phyloP scores from a whole-genome alignment of 768 basidiomycete species.

The Phallus indusiatus region DNA sequence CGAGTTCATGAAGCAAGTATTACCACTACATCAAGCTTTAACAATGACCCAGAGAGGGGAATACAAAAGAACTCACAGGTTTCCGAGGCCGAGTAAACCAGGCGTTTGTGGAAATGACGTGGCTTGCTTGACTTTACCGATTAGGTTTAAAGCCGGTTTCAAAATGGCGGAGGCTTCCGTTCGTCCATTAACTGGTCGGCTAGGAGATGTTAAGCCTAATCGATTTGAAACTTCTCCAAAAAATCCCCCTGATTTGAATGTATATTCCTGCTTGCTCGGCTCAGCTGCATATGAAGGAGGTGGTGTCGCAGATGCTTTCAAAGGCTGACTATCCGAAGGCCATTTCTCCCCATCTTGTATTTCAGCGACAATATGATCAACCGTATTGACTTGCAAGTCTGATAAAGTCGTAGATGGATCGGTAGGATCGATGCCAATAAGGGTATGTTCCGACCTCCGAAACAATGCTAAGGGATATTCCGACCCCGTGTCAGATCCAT shows the following conservation, averaged over 20 bases:
- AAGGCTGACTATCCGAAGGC: constrained; percentile 25
- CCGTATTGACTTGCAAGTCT: constrained; percentile 19
- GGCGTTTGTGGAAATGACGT: constrained; percentile 24
- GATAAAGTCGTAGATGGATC: constrained; percentile 12
- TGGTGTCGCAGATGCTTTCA: not conserved
- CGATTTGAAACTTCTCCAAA: constrained; percentile 7
- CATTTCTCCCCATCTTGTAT: constrained; percentile 50
- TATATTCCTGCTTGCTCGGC: not conserved
- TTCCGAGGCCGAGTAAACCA: constrained; percentile 80
- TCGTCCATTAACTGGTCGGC: not conserved
- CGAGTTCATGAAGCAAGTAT: constrained; percentile 99
- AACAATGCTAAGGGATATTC: constrained; percentile 12
- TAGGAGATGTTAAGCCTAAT: not conserved
- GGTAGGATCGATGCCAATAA: constrained; percentile 33
- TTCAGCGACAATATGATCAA: constrained; percentile 76
- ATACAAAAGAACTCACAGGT: constrained; percentile 51
- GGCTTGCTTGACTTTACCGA: not conserved
- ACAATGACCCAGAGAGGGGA: not conserved
- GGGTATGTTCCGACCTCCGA: constrained; percentile 25
- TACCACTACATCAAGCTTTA: constrained; percentile 47
- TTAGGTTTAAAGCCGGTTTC: not conserved
- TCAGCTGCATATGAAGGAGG: not conserved
- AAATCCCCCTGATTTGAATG: constrained; percentile 6
- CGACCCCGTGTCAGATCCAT: not conserved
- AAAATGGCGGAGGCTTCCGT: not conserved